These are phyloP conservation scores for Pestalotiopsis sp. DNA, from an alignment of 2,329 filamentous ascomycete genomes.

Conservation along the genomic window DNA sequence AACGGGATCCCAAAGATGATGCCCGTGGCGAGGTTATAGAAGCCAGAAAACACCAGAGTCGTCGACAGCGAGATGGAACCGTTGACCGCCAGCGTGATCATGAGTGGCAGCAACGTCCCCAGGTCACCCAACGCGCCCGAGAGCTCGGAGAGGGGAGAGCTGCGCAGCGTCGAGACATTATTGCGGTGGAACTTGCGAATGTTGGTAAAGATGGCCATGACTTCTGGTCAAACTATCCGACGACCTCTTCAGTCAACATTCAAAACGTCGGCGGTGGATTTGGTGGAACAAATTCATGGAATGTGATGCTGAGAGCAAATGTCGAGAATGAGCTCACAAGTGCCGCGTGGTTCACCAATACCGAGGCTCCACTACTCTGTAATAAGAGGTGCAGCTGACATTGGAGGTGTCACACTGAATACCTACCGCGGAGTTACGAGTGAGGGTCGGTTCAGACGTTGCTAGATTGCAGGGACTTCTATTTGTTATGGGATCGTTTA, in stretches of 20 bases:
- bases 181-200: constrained; percentile 41
- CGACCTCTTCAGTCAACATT: background rate
- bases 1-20: constrained; percentile 83
- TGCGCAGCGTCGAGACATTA: constrained; percentile 51
- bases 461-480: background rate
- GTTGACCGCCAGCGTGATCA: constrained; percentile 80
- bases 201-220: constrained; percentile 29
- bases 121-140: constrained; percentile 82
- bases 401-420: background rate
- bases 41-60: constrained; percentile 85
- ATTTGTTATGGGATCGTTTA: background rate
- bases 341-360: constrained; percentile 7
- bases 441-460: background rate
- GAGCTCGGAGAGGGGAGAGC: constrained; percentile 67
- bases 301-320: background rate
- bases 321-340: background rate
- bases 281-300: background rate
- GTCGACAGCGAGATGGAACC: constrained; percentile 79
- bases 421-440: background rate
- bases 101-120: constrained; percentile 72
- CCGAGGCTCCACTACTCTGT: constrained; percentile 8
- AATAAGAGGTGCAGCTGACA: background rate
- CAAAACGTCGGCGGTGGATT: background rate
- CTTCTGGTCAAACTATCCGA: background rate
- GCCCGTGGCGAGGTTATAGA: constrained; percentile 86